Base-by-base conservation (phyloP, 2,329 filamentous ascomycete genomes). In the Emergomyces orientalis region DNA sequence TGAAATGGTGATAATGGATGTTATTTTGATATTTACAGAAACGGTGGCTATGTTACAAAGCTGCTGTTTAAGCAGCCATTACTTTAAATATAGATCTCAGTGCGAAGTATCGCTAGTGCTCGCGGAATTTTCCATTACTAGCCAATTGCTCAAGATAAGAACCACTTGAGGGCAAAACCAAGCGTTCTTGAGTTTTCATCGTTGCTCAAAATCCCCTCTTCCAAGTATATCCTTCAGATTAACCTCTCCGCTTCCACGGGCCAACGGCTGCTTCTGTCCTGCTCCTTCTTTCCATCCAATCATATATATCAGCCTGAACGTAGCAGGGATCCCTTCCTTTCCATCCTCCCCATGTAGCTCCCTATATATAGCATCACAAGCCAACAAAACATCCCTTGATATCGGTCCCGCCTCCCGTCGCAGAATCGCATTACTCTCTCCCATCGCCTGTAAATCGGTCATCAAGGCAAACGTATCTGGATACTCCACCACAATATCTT, bases 251-350 rank as follows among this genome's bases (percentile, higher is more conserved):
- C 88, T 96, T 0, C 94, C 94, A 68, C 94, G 84, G 67, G 87
- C 78, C 63, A 97, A 77, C 5, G 94, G 92, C 76, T 93, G 81
- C 1, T 87, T 81, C 77, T 97, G 92, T 61, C 87, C 84, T 37
- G 84, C 82, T 1, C 89, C 88, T 68, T 92, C 89, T 73, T 93
- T 95, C 94, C 94, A 99, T 0, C 94, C 94, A 76, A 99, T 99
- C 92, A 97, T 97, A 75, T 94, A 96, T 65, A 99, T 97, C 69
- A 96, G 83, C 68, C 94, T 84, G 73, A 97, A 99, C 0, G 94
- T 99, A 0, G 94, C 94, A 0, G 94, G 94, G 65, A 94, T 81
- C 1, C 77, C 76, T 47, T 73, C 71, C 27, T 71, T 25, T 84
- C 90, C 88, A 52, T 86, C 83, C 70, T 95, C 91, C 22, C 90